Percentiles rank a stretch among this genome's conserved stretches.
These are phyloP conservation scores for Phaeotremella skinneri DNA, from an alignment of 768 basidiomycete genomes.

Conservation along the genomic window DNA sequence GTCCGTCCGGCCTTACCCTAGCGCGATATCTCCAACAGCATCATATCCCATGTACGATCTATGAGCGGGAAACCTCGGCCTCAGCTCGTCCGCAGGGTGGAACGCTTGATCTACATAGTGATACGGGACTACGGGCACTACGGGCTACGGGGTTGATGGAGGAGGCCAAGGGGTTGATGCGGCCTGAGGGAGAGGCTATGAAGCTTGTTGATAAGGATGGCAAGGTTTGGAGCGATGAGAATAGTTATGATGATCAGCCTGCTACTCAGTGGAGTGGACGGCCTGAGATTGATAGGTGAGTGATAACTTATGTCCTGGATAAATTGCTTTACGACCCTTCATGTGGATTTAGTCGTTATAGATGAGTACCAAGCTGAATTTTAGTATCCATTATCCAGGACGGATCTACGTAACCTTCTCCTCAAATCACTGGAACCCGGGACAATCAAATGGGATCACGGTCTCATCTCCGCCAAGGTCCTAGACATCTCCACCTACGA, in stretches of 20 bases:
- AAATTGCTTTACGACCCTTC: background rate
- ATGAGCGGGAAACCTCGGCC: slow-evolving; percentile 35
- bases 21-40: slow-evolving; percentile 43
- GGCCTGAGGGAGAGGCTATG: slow-evolving; percentile 36
- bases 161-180: slow-evolving; percentile 29
- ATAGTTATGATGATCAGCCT: background rate
- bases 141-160: slow-evolving; percentile 32
- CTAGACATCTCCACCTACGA: slow-evolving; percentile 11
- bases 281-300: slow-evolving; percentile 36
- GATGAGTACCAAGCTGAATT: background rate
- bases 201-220: slow-evolving; percentile 31
- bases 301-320: background rate
- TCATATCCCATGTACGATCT: slow-evolving; percentile 27
- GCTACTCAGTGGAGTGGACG: slow-evolving; percentile 1
- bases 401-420: slow-evolving; percentile 26
- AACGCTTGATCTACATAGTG: slow-evolving; percentile 45
- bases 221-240: slow-evolving; percentile 26
- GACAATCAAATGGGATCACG: slow-evolving; percentile 32
- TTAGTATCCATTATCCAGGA: slow-evolving; percentile 9
- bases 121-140: slow-evolving; percentile 39
- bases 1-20: slow-evolving; percentile 43
- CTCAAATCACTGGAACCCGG: slow-evolving; percentile 18
- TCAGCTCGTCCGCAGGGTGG: slow-evolving; percentile 35
- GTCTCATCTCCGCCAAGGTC: slow-evolving; percentile 11
- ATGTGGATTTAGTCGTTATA: background rate